Evolutionary conservation across 2,329 filamentous ascomycete species (phyloP), one percentile per base, ranked within the genome.

Genomic region (Didymella glomerata): DNA sequence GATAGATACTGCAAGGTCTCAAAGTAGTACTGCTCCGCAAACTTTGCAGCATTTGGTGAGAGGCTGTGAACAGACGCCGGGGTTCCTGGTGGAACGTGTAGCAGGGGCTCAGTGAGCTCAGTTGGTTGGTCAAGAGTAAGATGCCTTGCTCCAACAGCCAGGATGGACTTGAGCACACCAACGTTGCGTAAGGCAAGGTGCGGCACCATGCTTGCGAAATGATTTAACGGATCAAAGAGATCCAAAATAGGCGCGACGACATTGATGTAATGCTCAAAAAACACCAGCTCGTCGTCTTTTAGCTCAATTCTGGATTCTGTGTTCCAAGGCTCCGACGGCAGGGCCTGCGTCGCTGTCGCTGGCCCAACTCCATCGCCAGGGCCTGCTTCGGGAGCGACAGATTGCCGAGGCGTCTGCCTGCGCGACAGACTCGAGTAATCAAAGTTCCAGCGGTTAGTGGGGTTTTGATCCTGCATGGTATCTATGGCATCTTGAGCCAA

Each of bases 1-100:
- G 86, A 84, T 0, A 88, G 76, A 61, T 88, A 88, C 54, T 86
- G 84, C 0, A 89, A 76, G 0, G 86, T 87, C 66, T 88, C 84
- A 63, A 86, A 84, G 66, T 88, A 88, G 60, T 87, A 88, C 82
- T 73, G 70, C 24, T 83, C 70, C 2, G 70, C 70, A 27, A 46
- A 80, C 76, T 48, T 77, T 66, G 61, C 79, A 4, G 70, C 68
- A 7, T 69, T 72, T 11, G 63, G 63, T 3, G 67, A 55, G 1
- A 66, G 46, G 38, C 61, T 67, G 9, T 54, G 45, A 16, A 61
- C 52, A 18, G 63, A 66, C 27, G 48, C 55, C 14, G 63, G 65
- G 1, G 67, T 68, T 20, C 60, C 57, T 32, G 64, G 59, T 16
- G 63, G 62, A 20, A 75, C 68, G 24, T 74, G 71, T 18, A 69